A percentile compares a stretch with the other conserved stretches of the same genome.
phyloP scores from a whole-genome alignment of 805 yeast genomes.

The Saccharomycopsis sp. region DNA sequence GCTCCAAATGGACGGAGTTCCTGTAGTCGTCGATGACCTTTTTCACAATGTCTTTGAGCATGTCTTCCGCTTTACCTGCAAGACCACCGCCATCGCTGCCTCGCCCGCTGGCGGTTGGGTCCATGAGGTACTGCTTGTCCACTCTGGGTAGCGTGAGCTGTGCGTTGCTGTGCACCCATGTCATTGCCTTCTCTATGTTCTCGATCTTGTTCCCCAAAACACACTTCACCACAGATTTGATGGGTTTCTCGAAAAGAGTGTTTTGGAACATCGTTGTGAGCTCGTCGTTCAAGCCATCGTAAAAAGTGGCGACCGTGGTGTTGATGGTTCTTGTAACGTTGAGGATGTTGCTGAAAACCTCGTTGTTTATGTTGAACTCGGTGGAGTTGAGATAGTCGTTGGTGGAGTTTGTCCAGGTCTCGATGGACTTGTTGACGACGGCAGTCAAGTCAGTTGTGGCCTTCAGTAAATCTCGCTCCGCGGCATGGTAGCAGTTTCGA shows the following conservation, averaged over 20 bases:
- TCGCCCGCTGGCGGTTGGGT: conserved; percentile 9
- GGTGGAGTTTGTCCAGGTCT: conserved; percentile 47
- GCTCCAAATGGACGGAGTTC: conserved; percentile 35
- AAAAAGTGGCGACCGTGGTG: conserved; percentile 48
- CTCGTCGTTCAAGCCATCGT: conserved; percentile 48
- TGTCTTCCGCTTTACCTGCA: conserved; percentile 14
- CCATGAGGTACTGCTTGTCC: conserved; percentile 27
- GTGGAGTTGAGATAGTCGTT: conserved; percentile 43
- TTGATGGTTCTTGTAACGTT: conserved; percentile 51
- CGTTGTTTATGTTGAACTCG: conserved; percentile 48
- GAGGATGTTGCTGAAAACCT: conserved; percentile 58
- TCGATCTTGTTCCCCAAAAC: conserved; percentile 65
- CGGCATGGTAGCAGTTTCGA: conserved; percentile 19
- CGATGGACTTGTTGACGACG: conserved; percentile 18
- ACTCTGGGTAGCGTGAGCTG: conserved; percentile 49
- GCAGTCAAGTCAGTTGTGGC: conserved; percentile 18
- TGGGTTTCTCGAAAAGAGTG: conserved; percentile 57
- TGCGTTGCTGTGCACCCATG: conserved; percentile 67
- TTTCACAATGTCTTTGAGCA: conserved; percentile 25
- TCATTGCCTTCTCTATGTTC: conserved; percentile 57
- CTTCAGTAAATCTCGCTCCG: conserved; percentile 4
- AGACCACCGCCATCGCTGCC: conserved; percentile 7
- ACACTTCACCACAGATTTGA: conserved; percentile 66
- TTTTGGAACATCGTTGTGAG: conserved; percentile 53
- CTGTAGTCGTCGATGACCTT: conserved; percentile 29